phyloP scores from a whole-genome alignment of 1,284 basidiomycete species.

The Cronartium ribicola region DNA sequence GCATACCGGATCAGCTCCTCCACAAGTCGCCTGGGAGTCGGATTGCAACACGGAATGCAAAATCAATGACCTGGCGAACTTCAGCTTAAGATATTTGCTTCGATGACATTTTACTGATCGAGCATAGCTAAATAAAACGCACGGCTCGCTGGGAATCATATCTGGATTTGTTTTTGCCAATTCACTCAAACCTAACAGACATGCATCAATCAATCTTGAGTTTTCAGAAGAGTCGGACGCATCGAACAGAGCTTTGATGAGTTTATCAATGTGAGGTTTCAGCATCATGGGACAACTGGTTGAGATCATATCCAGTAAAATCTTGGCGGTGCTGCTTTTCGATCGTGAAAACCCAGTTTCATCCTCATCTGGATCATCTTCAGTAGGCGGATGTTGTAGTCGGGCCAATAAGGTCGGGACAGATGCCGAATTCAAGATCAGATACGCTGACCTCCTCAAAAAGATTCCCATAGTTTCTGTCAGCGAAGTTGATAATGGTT shows the following conservation, averaged over 20 bases:
- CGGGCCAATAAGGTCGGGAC: slow-evolving; percentile 69
- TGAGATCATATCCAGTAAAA: slow-evolving; percentile 60
- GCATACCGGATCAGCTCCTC: slow-evolving; percentile 66
- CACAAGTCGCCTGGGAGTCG: slow-evolving; percentile 53
- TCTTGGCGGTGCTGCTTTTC: slow-evolving; percentile 47
- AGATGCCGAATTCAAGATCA: slow-evolving; percentile 76
- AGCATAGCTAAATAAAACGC: slow-evolving; percentile 49
- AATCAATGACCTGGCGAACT: slow-evolving; percentile 44
- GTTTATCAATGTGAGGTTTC: slow-evolving; percentile 68
- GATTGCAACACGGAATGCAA: not conserved
- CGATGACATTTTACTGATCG: slow-evolving; percentile 50
- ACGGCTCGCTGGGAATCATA: slow-evolving; percentile 65
- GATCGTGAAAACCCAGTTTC: slow-evolving; percentile 38
- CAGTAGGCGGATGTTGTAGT: slow-evolving; percentile 56
- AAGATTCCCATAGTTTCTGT: slow-evolving; percentile 68
- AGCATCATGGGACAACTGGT: slow-evolving; percentile 72
- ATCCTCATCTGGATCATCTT: slow-evolving; percentile 42
- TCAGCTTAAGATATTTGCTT: not conserved
- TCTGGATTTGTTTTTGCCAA: slow-evolving; percentile 60
- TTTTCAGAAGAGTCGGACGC: slow-evolving; percentile 56
- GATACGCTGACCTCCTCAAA: slow-evolving; percentile 67
- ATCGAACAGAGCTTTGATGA: slow-evolving; percentile 67
- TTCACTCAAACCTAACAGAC: slow-evolving; percentile 69
- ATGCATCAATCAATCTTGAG: slow-evolving; percentile 62
- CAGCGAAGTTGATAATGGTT: slow-evolving; percentile 63